Evolutionary conservation across 2,329 filamentous ascomycete genomes (phyloP).

Genomic region (Verticillium nubilum): DNA sequence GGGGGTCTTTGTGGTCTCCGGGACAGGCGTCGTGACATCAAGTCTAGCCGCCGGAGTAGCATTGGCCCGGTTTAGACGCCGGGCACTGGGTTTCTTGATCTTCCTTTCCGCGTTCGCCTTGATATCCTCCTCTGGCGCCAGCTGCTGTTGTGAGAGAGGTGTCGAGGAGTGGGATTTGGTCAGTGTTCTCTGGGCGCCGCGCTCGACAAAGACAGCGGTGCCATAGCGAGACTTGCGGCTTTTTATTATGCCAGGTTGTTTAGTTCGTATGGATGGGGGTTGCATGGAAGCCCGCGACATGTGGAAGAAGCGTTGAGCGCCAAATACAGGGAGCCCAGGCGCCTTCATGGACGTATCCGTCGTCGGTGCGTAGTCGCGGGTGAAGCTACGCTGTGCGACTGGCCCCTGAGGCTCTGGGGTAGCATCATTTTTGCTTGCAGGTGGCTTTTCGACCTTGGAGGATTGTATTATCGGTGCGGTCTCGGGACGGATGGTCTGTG

Average conservation of each 20-base stretch:
- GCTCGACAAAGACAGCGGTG: slow-evolving; percentile 52
- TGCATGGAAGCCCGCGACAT: slow-evolving; percentile 43
- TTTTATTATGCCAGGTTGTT: slow-evolving; percentile 30
- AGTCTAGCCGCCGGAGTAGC: neutral
- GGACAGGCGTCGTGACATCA: neutral
- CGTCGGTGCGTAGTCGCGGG: slow-evolving; percentile 15
- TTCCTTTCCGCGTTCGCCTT: neutral
- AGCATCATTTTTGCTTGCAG: neutral
- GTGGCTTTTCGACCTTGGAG: slow-evolving; percentile 33
- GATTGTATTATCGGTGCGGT: slow-evolving; percentile 40
- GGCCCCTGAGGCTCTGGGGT: neutral
- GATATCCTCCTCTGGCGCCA: neutral
- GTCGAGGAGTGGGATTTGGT: neutral
- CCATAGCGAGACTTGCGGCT: slow-evolving; percentile 25
- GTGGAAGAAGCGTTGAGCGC: slow-evolving; percentile 52
- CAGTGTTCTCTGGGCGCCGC: slow-evolving; percentile 31
- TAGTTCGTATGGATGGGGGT: slow-evolving; percentile 18
- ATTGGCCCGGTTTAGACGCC: neutral
- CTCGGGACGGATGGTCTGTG: neutral
- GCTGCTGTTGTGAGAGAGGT: neutral
- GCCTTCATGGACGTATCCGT: slow-evolving; percentile 8
- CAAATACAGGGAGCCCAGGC: slow-evolving; percentile 14
- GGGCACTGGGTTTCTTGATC: neutral
- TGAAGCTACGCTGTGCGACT: neutral
- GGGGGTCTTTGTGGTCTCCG: neutral